Evolutionary conservation across 169 alveolate genomes (phyloP), one percentile per base, ranked within the genome.

Genomic region (Plasmodium vinckei): DNA sequence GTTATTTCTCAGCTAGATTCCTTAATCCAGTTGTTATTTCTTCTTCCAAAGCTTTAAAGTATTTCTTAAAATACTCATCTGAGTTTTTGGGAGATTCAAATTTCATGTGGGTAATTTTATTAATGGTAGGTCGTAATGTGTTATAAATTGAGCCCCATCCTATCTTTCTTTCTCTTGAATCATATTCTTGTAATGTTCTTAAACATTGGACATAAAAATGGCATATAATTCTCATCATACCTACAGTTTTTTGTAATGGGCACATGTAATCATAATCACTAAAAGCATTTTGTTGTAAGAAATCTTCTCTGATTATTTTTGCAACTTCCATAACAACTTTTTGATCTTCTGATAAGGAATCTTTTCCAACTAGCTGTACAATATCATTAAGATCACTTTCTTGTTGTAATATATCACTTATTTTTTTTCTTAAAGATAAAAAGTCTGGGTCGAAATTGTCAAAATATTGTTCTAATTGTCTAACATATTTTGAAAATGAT

Each of bases 331-430:
- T 92, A 7, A 93, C 92, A 42, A 97, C 92, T 84, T 96, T 97
- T 86, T 97, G 98, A 69, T 97, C 98, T 94, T 98, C 99, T 15
- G 99, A 97, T 51, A 98, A 97, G 25, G 99, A 98, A 88, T 98
- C 99, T 87, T 97, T 97, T 71, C 99, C 99, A 79, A 98, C 99
- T 73, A 98, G 95, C 92, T 98, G 99, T 27, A 98, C 99, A 71
- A 98, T 98, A 91, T 98, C 99, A 87, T 97, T 94, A 57, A 98
- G 94, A 73, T 98, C 99, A 65, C 96, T 96, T 94, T 98, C 99
- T 93, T 98, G 96, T 64, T 97, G 99, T 47, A 98, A 94, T 44
- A 98, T 96, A 89, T 98, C 97, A 87, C 97, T 96, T 67, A 98
- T 93, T 87, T 87, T 97, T 84, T 97, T 96, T 88, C 98, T 97